Evolutionary conservation across 768 basidiomycete genomes (phyloP), one percentile per base, ranked within the genome.

Genomic region (Russula compacta): DNA sequence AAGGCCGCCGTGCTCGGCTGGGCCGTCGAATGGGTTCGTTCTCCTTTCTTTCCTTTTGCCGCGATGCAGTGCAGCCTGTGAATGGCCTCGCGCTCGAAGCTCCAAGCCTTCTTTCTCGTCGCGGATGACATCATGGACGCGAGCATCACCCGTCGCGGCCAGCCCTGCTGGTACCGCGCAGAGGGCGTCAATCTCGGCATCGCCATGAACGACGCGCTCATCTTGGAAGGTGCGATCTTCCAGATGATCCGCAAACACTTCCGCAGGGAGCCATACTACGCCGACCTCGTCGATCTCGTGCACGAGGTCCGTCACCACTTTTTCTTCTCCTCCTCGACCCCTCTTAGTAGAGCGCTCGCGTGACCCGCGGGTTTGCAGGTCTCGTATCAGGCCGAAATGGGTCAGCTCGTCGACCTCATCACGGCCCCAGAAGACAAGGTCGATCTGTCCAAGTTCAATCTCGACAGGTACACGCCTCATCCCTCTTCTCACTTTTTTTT

Each of bases 61-160:
- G n/a, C n/a, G n/a, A n/a, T n/a, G n/a, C n/a, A n/a, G n/a, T n/a
- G n/a, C n/a, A n/a, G n/a, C n/a, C n/a, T n/a, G n/a, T n/a, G n/a
- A n/a, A n/a, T n/a, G n/a, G 17, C 3, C 17, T n/a, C n/a, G n/a
- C 14, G 17, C 21, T 38, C 7, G 68, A 29, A 95, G 92, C 83
- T 99, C 8, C 95, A 98, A 86, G 94, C 93, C 0, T 97, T 87
- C 75, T 98, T 98, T 85, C 84, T 98, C 58, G 92, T 97, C 58
- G 82, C 92, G 4, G 92, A 99, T 74, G 95, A 98, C 73, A 94
- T 98, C 69, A 99, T 99, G 97, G 95, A 99, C 71, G 73, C 81
- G 19, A 92, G 89, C 50, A 87, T 98, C 67, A 98, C 95, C 11
- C 87, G 95, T 32, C 87, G 95, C 10, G 86, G 88, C 5, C 95